These are phyloP conservation scores for Kluyveromyces dobzhanskii DNA, from an alignment of 805 yeast genomes.

Conservation along the genomic window DNA sequence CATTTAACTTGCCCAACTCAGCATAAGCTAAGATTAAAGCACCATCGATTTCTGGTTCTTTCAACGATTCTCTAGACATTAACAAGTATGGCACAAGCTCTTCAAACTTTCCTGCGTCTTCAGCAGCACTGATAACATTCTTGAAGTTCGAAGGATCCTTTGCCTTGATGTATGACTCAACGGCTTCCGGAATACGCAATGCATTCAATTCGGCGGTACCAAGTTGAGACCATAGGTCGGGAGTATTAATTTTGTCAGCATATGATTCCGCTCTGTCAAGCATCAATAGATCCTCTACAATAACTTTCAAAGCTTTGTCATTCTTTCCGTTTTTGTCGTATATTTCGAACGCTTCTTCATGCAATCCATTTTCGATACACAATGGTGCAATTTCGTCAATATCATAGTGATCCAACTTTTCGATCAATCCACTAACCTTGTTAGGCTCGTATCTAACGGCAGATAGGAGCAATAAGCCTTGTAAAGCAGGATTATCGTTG, in stretches of 20 bases:
- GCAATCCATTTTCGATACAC: conserved; percentile 78
- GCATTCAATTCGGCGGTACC: conserved; percentile 97
- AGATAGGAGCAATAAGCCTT: conserved; percentile 85
- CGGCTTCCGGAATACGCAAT: conserved; percentile 82
- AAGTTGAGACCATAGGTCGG: conserved; percentile 89
- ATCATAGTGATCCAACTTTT: conserved; percentile 83
- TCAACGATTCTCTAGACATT: conserved; percentile 86
- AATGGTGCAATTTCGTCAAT: conserved; percentile 90
- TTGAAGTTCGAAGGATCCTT: conserved; percentile 84
- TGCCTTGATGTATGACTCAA: conserved; percentile 85
- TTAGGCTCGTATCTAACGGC: conserved; percentile 93
- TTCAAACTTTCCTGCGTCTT: conserved; percentile 93
- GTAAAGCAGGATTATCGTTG: conserved; percentile 89
- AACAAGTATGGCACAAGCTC: conserved; percentile 78
- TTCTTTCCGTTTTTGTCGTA: conserved; percentile 77
- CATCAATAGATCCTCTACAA: conserved; percentile 88
- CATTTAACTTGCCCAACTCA: conserved; percentile 59
- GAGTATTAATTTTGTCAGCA: conserved; percentile 79
- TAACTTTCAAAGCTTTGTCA: conserved; percentile 75
- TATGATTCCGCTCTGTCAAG: conserved; percentile 90
- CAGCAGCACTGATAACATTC: conserved; percentile 89
- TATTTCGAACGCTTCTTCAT: conserved; percentile 91
- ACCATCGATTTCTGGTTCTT: conserved; percentile 91
- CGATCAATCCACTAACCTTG: conserved; percentile 75
- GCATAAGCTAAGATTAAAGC: conserved; percentile 87